Evolutionary conservation across 225 moss, liverwort and hornwort genomes (phyloP), one percentile per base, ranked within the genome.

Genomic region (Physcomitrium patens): DNA sequence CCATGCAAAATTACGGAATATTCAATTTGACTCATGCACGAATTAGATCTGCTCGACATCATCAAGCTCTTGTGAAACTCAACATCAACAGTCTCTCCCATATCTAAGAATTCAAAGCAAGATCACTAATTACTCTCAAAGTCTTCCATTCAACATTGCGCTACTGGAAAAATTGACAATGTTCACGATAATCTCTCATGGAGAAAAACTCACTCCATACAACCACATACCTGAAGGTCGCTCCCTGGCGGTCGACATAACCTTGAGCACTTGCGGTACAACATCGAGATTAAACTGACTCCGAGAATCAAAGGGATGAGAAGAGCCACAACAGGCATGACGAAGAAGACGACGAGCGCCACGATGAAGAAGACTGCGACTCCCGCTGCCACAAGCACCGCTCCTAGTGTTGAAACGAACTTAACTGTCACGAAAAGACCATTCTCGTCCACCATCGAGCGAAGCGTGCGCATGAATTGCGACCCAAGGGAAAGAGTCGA

Each of bases 231-330:
- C 54, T 62, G 31, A 62, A 20, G 43, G 44, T 44, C 1, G 18
- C 22, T 64, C 24, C 17, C 16, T 27, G 59, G 12, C 19, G 1
- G 44, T 37, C 11, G 54, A 46, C 53, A 31, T 10, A 64, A 18
- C 45, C 68, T 60, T 8, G 67, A 22, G 51, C 5, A 59, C 50
- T 62, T 77, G 19, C 46, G 63, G 45, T 53, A 54, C 3, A 79
- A 10, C 45, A 60, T 8, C 44, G 37, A 54, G 12, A 61, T 45
- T 15, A 68, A 27, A 12, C 15, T 60, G 17, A 53, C 17, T 12
- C 26, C 20, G 8, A 73, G 27, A 73, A 54, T 22, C 2, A 74
- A 27, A 68, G 79, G 68, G 68, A 61, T 28, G 52, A 79, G 46
- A 12, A 62, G 52, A 41, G 68, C n/a, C 61, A 62, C 12, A 46